Percentiles rank a stretch among this genome's conserved stretches.
phyloP scores from a whole-genome alignment of 2,329 filamentous ascomycete genomes.

The Stemphylium beticola region DNA sequence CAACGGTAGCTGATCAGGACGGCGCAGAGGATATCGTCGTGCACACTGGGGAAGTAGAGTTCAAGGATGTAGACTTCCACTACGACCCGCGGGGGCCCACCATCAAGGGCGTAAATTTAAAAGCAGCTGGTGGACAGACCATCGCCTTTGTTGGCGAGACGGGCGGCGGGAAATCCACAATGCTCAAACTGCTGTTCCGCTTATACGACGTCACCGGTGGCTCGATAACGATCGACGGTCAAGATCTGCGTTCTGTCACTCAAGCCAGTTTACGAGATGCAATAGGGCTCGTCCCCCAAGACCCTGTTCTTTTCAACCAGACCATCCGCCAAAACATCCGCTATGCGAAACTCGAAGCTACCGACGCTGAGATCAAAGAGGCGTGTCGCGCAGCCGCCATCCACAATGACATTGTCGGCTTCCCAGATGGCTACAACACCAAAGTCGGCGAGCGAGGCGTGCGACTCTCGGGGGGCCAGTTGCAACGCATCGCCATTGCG shows the following conservation, averaged over 20 bases:
- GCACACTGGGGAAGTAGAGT: constrained; percentile 58
- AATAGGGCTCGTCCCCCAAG: constrained; percentile 70
- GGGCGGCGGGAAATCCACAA: constrained; percentile 67
- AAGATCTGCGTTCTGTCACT: constrained; percentile 65
- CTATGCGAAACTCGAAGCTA: constrained; percentile 66
- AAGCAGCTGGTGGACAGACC: constrained; percentile 59
- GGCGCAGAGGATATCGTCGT: constrained; percentile 51
- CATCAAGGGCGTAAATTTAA: constrained; percentile 58
- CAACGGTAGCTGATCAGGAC: constrained; percentile 58
- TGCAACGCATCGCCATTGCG: constrained; percentile 71
- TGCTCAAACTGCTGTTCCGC: constrained; percentile 65
- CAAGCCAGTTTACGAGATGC: constrained; percentile 63
- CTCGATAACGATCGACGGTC: constrained; percentile 63
- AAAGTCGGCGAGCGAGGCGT: constrained; percentile 52
- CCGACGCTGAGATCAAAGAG: constrained; percentile 64
- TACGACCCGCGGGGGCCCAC: constrained; percentile 62
- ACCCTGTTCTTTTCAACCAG: constrained; percentile 68
- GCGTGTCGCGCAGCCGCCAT: constrained; percentile 68
- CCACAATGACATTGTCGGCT: constrained; percentile 67
- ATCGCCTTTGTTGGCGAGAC: constrained; percentile 68
- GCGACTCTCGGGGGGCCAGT: constrained; percentile 67
- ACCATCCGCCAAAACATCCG: constrained; percentile 69
- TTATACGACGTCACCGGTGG: constrained; percentile 66
- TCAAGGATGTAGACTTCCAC: constrained; percentile 61
- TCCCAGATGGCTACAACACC: constrained; percentile 54